Percentiles rank a stretch among this genome's conserved stretches.
These are phyloP conservation scores for Globisporangium paddicum DNA, from an alignment of 352 stramenopile genomes.

Conservation along the genomic window DNA sequence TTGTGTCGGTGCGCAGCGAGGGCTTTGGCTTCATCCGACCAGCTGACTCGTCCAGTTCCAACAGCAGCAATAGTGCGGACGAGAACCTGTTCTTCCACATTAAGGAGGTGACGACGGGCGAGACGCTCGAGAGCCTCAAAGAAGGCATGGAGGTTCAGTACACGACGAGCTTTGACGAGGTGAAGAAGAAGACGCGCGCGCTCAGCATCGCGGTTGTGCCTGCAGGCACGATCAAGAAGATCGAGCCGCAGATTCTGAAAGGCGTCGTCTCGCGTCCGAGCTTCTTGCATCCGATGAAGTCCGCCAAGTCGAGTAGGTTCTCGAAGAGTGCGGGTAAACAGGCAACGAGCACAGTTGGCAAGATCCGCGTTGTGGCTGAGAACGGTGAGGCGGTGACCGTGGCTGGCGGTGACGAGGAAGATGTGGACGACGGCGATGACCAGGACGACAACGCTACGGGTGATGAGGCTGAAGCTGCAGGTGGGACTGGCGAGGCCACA, in stretches of 20 bases:
- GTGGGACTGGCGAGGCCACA: slow-evolving; percentile 10
- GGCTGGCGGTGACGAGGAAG: slow-evolving; percentile 14
- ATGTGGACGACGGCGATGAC: slow-evolving; percentile 20
- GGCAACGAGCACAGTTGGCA: slow-evolving; percentile 40
- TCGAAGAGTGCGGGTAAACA: slow-evolving; percentile 35
- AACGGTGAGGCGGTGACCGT: background rate
- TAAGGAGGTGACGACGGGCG: slow-evolving; percentile 53
- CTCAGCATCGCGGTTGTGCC: slow-evolving; percentile 43
- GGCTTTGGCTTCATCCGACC: slow-evolving; percentile 79
- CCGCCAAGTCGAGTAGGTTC: slow-evolving; percentile 19
- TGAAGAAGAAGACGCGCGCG: slow-evolving; percentile 69
- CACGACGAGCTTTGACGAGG: slow-evolving; percentile 52
- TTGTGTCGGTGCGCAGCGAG: slow-evolving; percentile 57
- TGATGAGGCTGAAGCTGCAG: slow-evolving; percentile 7
- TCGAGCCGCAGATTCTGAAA: slow-evolving; percentile 26
- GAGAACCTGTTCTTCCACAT: slow-evolving; percentile 83
- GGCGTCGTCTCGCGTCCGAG: slow-evolving; percentile 64
- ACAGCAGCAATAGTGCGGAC: slow-evolving; percentile 7
- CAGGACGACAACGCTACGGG: slow-evolving; percentile 16
- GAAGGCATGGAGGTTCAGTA: slow-evolving; percentile 72
- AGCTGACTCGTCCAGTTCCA: slow-evolving; percentile 18
- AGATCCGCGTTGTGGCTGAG: slow-evolving; percentile 31
- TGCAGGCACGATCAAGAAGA: slow-evolving; percentile 51
- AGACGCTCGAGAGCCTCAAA: slow-evolving; percentile 52
- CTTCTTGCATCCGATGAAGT: slow-evolving; percentile 47